These are phyloP conservation scores for Venturia pyrina DNA, from an alignment of 2,329 filamentous ascomycete species.

Conservation along the genomic window DNA sequence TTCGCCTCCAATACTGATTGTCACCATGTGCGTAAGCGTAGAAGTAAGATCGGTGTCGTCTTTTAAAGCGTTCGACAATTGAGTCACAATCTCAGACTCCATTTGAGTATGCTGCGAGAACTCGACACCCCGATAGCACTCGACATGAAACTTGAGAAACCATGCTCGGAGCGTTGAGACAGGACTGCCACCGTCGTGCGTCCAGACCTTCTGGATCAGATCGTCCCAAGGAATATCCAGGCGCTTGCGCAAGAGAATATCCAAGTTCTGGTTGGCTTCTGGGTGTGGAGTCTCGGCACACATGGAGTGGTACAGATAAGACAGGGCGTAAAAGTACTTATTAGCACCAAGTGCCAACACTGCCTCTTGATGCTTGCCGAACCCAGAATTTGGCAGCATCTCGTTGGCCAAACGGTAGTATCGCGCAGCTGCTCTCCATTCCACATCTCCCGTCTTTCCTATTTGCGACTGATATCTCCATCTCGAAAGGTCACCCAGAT, in stretches of 20 bases:
- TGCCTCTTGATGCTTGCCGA: conserved; percentile 81
- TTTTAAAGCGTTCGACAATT: conserved; percentile 63
- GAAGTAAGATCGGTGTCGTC: conserved; percentile 50
- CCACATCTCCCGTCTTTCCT: conserved; percentile 51
- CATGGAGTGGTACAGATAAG: conserved; percentile 79
- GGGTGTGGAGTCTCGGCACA: conserved; percentile 65
- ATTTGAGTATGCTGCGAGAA: conserved; percentile 70
- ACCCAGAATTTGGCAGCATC: conserved; percentile 67
- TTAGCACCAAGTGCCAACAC: conserved; percentile 71
- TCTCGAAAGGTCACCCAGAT: conserved; percentile 79
- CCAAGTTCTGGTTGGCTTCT: conserved; percentile 64
- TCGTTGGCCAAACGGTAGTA: conserved; percentile 78
- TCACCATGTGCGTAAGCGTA: conserved; percentile 64
- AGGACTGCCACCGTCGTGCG: conserved; percentile 39
- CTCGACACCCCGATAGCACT: conserved; percentile 67
- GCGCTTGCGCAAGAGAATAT: conserved; percentile 65
- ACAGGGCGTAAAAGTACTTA: conserved; percentile 75
- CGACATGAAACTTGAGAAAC: conserved; percentile 79
- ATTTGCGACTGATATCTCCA: conserved; percentile 70
- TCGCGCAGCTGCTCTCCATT: conserved; percentile 68
- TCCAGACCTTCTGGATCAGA: conserved; percentile 24
- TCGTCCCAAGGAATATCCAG: conserved; percentile 22
- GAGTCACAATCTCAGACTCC: conserved; percentile 74
- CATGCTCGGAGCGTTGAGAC: conserved; percentile 56
- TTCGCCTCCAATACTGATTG: conserved; percentile 81